Conservation (phyloP, 176 grass and related monocot species). For the Leersia perrieri region DNA sequence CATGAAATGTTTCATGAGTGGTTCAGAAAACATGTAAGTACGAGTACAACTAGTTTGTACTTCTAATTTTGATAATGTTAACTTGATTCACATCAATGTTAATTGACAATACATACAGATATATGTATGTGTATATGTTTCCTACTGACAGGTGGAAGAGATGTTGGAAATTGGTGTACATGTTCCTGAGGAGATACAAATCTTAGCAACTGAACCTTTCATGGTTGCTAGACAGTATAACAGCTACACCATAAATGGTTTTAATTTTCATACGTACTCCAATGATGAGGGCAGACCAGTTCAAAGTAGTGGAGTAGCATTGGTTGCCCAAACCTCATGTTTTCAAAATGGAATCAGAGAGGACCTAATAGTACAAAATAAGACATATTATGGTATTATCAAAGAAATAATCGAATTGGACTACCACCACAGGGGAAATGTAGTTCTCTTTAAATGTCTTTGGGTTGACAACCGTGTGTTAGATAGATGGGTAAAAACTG, state of each 20-base stretch:
- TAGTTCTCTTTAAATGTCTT: not conserved
- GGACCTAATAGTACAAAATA: not conserved
- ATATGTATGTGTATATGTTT: not conserved
- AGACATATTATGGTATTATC: not conserved
- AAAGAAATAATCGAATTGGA: no score
- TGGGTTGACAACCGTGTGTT: not conserved
- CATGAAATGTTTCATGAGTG: slow-evolving; percentile 19
- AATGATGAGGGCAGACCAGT: not conserved
- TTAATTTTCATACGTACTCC: not conserved
- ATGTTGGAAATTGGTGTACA: not conserved
- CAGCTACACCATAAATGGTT: slow-evolving; percentile 17
- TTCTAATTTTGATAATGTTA: not conserved
- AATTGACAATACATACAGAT: not conserved
- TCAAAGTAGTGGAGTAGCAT: not conserved
- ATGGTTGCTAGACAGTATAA: not conserved
- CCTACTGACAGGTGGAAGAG: not conserved
- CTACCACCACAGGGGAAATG: no score
- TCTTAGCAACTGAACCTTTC: slow-evolving; percentile 15
- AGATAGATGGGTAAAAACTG: no score
- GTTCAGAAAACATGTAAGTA: slow-evolving; percentile 16
- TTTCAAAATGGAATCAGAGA: not conserved
- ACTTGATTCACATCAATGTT: no score
- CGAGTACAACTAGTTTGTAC: not conserved
- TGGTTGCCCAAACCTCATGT: not conserved
- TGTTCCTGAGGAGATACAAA: slow-evolving; percentile 13